Evolutionary conservation across 352 stramenopile genomes (phyloP).

Genomic region (Lagenidium sp.): DNA sequence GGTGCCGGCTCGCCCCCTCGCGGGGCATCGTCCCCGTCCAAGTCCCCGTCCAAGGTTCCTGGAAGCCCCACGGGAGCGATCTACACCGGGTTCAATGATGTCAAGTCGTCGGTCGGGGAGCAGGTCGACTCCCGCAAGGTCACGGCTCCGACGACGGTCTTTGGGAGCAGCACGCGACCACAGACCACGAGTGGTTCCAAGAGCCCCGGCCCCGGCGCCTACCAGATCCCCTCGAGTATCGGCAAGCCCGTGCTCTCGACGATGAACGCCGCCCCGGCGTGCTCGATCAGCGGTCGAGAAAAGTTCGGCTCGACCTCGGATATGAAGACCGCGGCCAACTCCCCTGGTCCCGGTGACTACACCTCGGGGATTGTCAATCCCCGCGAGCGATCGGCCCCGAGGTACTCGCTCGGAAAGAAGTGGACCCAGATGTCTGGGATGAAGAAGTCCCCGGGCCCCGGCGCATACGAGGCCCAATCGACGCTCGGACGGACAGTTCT

Average conservation of each 20-base stretch:
- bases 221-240: conserved; percentile 66
- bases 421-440: conserved; percentile 28
- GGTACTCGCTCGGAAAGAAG: conserved; percentile 71
- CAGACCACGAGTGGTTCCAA: conserved; percentile 38
- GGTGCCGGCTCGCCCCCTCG: conserved; percentile 20
- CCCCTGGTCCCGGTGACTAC: conserved; percentile 61
- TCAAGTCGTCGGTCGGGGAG: conserved; percentile 61
- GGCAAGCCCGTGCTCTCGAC: conserved; percentile 62
- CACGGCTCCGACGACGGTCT: conserved; percentile 49
- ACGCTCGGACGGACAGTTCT: conserved; percentile 59
- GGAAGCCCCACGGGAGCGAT: conserved; percentile 19
- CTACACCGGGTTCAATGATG: conserved; percentile 40
- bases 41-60: conserved; percentile 19
- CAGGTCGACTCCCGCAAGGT: conserved; percentile 71
- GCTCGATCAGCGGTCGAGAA: conserved; percentile 64
- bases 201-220: conserved; percentile 48
- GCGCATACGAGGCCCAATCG: conserved; percentile 43
- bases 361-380: conserved; percentile 53
- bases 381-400: conserved; percentile 45
- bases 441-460: conserved; percentile 51
- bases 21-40: conserved; percentile 21
- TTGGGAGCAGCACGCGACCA: conserved; percentile 50
- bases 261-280: conserved; percentile 38
- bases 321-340: conserved; percentile 28
- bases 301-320: conserved; percentile 70